Conservation (phyloP, 345 rosid species). For the Euphorbia lathyris region DNA sequence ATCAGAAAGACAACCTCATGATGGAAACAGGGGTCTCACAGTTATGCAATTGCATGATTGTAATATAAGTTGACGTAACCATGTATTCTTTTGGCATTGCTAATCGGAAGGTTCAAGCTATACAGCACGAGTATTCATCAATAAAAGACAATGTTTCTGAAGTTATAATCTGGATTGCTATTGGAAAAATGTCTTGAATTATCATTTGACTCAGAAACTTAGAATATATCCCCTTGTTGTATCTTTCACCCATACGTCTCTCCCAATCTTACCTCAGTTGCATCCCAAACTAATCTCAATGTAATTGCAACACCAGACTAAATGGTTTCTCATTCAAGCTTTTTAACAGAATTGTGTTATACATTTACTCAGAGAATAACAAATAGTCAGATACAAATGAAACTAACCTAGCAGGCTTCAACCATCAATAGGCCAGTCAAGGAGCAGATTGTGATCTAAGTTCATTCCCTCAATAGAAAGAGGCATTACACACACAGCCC, state of each 20-base stretch:
- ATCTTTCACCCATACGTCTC: background rate
- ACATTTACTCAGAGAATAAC: background rate
- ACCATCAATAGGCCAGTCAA: background rate
- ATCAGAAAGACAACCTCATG: constrained; percentile 2
- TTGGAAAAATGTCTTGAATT: background rate
- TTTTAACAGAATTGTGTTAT: background rate
- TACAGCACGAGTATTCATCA: background rate
- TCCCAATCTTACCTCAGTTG: background rate
- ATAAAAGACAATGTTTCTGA: background rate
- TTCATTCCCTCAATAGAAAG: constrained; percentile 8
- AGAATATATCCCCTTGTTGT: background rate
- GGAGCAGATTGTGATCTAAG: constrained; percentile 7
- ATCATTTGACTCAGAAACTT: background rate
- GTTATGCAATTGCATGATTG: background rate
- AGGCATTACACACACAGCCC: constrained; percentile 3
- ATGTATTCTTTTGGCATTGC: background rate
- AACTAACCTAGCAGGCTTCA: background rate
- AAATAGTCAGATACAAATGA: background rate
- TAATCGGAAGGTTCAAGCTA: background rate
- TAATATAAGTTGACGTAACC: background rate
- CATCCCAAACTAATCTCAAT: constrained; percentile 2
- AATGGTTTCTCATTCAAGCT: background rate
- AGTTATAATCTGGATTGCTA: background rate
- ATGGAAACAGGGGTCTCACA: background rate
- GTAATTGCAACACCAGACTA: background rate